phyloP scores from a whole-genome alignment of 2,329 filamentous ascomycete species.

The Apiospora pterosperma region DNA sequence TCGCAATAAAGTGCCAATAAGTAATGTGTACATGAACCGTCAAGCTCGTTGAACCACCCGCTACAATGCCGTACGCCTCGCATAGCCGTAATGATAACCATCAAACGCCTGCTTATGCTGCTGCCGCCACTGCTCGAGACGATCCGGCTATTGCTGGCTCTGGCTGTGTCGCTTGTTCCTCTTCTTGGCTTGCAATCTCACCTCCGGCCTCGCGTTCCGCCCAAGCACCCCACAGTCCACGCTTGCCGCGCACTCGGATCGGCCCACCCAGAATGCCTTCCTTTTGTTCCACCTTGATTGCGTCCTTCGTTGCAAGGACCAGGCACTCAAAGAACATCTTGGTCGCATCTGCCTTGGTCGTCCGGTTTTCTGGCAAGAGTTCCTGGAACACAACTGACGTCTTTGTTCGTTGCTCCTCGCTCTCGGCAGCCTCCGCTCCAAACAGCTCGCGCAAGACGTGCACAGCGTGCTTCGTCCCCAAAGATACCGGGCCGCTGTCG shows the following conservation, averaged over 20 bases:
- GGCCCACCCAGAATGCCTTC: conserved; percentile 69
- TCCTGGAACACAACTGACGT: conserved; percentile 84
- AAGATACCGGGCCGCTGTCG: conserved; percentile 81
- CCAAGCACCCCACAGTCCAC: conserved; percentile 96
- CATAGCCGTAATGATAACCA: not conserved
- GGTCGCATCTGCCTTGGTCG: conserved; percentile 85
- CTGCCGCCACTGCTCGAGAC: conserved; percentile 26
- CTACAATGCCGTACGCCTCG: conserved; percentile 8
- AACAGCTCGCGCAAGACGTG: conserved; percentile 90
- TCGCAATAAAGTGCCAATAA: conserved; percentile 21
- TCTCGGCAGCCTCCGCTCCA: conserved; percentile 66
- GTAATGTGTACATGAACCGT: conserved; percentile 32
- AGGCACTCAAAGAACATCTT: conserved; percentile 99
- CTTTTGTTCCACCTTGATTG: conserved; percentile 91
- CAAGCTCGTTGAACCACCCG: conserved; percentile 17
- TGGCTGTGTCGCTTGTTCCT: conserved; percentile 35
- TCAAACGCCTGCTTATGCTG: conserved; percentile 18
- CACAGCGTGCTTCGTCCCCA: conserved; percentile 93
- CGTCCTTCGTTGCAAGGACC: conserved; percentile 95
- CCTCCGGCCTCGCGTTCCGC: conserved; percentile 73
- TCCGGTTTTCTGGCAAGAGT: conserved; percentile 76
- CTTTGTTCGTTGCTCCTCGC: conserved; percentile 70
- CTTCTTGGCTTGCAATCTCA: conserved; percentile 52
- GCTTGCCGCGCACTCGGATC: conserved; percentile 84
- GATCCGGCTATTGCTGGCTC: conserved; percentile 30